Percentiles rank a stretch among this genome's conserved stretches.
Evolutionary conservation across 225 moss, liverwort and hornwort species (phyloP).

Genomic region (Polytrichum formosum): DNA sequence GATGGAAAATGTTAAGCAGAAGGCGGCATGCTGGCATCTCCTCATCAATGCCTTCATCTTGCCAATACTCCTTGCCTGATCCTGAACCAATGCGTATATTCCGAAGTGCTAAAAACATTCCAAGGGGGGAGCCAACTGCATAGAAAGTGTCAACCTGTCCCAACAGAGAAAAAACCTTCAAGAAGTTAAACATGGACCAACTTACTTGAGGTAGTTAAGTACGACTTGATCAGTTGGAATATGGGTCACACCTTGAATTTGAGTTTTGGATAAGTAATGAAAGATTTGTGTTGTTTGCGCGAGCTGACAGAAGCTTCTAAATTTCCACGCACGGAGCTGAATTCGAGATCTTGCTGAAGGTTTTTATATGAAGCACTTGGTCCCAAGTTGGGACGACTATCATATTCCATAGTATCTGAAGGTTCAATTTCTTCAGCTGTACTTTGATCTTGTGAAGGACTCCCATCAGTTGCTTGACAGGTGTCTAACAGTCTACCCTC

Average conservation of each 20-base stretch:
- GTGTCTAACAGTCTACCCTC: slow-evolving; percentile 15
- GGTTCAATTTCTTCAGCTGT: slow-evolving; percentile 14
- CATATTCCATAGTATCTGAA: slow-evolving; percentile 15
- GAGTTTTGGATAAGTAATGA: slow-evolving; percentile 82
- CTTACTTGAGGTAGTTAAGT: background rate
- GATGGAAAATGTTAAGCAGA: slow-evolving; percentile 94
- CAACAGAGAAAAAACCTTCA: slow-evolving; percentile 18
- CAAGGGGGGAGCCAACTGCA: slow-evolving; percentile 95
- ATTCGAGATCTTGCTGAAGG: slow-evolving; percentile 10
- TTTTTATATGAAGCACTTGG: slow-evolving; percentile 22
- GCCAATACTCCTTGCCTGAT: slow-evolving; percentile 84
- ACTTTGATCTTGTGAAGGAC: slow-evolving; percentile 8
- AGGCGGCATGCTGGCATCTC: slow-evolving; percentile 96
- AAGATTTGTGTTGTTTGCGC: slow-evolving; percentile 80
- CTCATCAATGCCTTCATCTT: slow-evolving; percentile 91
- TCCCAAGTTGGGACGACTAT: slow-evolving; percentile 21
- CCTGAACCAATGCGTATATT: slow-evolving; percentile 95
- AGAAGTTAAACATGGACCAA: background rate
- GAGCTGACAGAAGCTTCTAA: slow-evolving; percentile 37
- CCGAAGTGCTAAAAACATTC: slow-evolving; percentile 92
- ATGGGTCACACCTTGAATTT: slow-evolving; percentile 62
- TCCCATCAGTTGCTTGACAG: slow-evolving; percentile 7
- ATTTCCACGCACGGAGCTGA: slow-evolving; percentile 26
- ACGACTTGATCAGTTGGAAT: background rate
- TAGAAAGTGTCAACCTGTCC: slow-evolving; percentile 96